Percentiles rank a stretch among this genome's conserved stretches.
These are phyloP conservation scores for Hypoxylon sp. DNA, from an alignment of 2,329 filamentous ascomycete genomes.

Conservation along the genomic window DNA sequence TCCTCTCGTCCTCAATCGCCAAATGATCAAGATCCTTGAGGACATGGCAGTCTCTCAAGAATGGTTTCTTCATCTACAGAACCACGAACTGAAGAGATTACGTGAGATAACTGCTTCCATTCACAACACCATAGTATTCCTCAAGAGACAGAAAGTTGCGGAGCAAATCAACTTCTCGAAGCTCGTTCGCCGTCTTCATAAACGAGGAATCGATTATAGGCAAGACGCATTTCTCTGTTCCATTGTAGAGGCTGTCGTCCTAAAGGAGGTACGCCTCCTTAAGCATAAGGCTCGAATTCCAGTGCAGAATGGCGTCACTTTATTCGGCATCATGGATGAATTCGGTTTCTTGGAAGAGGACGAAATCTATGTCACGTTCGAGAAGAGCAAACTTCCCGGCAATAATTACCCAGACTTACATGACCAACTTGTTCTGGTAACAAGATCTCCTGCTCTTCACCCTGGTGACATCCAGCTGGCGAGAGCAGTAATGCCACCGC, in stretches of 20 bases:
- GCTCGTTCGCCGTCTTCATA: conserved; percentile 72
- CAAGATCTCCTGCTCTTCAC: conserved; percentile 84
- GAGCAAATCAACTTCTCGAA: conserved; percentile 71
- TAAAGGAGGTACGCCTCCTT: conserved; percentile 79
- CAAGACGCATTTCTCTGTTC: conserved; percentile 78
- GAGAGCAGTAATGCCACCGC: conserved; percentile 72
- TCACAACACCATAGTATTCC: conserved; percentile 75
- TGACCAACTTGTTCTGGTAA: conserved; percentile 71
- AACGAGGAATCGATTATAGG: conserved; percentile 74
- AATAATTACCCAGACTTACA: conserved; percentile 52
- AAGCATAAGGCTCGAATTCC: conserved; percentile 86
- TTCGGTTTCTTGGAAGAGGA: conserved; percentile 76
- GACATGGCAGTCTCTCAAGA: conserved; percentile 74
- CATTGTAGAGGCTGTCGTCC: conserved; percentile 77
- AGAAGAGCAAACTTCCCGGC: conserved; percentile 59
- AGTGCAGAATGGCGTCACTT: conserved; percentile 77
- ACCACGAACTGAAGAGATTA: conserved; percentile 71
- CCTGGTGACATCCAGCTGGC: conserved; percentile 84
- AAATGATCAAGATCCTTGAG: conserved; percentile 88
- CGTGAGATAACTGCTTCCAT: conserved; percentile 70
- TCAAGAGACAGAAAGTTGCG: conserved; percentile 74
- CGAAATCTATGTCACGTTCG: conserved; percentile 76
- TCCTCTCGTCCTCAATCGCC: conserved; percentile 80
- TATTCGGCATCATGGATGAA: conserved; percentile 89
- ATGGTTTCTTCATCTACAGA: conserved; percentile 77